Conservation (phyloP, 2,329 filamentous ascomycete species). For the Xylariales sp. region DNA sequence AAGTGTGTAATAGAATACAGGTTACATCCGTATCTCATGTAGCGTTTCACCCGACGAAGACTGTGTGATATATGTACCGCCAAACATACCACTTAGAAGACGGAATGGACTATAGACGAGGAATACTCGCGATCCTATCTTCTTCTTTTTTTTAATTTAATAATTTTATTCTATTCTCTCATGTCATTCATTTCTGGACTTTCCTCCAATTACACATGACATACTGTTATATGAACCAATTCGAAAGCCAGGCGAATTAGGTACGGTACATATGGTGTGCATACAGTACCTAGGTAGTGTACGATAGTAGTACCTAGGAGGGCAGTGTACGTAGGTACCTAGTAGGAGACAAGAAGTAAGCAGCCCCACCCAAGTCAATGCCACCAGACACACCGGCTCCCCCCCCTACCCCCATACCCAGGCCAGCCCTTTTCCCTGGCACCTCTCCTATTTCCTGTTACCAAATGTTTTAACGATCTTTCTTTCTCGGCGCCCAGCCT, state of each 20-base stretch:
- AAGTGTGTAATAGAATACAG: not conserved
- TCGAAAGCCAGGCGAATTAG: not conserved
- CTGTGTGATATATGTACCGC: not conserved
- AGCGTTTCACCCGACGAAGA: conserved; percentile 25
- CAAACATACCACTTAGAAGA: conserved; percentile 8
- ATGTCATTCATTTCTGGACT: not conserved
- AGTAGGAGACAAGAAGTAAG: conserved; percentile 16
- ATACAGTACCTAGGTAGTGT: no score
- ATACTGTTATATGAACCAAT: no score
- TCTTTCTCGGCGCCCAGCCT: conserved; percentile 57
- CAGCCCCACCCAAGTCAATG: conserved; percentile 27
- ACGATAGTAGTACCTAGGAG: not conserved
- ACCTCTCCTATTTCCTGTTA: conserved; percentile 32
- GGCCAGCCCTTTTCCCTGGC: conserved; percentile 29
- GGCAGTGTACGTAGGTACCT: not conserved
- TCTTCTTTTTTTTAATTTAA: not conserved
- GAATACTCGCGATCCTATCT: conserved; percentile 12
- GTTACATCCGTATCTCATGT: conserved; percentile 15
- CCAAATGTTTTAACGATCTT: conserved; percentile 44
- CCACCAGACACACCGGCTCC: conserved; percentile 17
- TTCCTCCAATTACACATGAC: not conserved
- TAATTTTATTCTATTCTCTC: no score
- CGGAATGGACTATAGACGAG: conserved; percentile 11
- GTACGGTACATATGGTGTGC: no score
- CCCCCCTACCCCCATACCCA: conserved; percentile 28